Percentiles rank a stretch among this genome's conserved stretches.
Evolutionary conservation across 2,329 filamentous ascomycete species (phyloP).

Genomic region (Stachybotrys chartarum): DNA sequence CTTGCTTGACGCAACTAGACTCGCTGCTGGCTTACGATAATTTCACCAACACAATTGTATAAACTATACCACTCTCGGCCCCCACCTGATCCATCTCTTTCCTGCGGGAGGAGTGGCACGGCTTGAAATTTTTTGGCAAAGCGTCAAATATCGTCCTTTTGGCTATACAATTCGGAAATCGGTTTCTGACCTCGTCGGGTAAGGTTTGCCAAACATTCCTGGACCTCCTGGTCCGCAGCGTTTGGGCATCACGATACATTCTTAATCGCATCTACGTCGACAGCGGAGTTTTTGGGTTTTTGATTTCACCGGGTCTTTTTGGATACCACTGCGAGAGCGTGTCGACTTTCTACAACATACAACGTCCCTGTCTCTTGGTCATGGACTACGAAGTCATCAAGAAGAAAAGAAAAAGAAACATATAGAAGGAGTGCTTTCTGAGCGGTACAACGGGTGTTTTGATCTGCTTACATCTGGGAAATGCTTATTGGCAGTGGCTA

Average conservation of each 20-base stretch:
- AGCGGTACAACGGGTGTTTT: constrained; percentile 24
- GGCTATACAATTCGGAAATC: constrained; percentile 7
- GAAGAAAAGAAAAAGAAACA: constrained; percentile 36
- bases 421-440: constrained; percentile 35
- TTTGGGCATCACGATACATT: constrained; percentile 37
- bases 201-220: constrained; percentile 34
- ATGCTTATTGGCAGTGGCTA: constrained; percentile 22
- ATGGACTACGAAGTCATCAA: constrained; percentile 42
- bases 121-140: constrained; percentile 38
- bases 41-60: neutral
- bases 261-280: constrained; percentile 38
- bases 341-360: constrained; percentile 15
- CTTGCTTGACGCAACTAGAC: constrained; percentile 16
- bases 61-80: neutral
- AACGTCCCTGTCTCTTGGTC: constrained; percentile 21
- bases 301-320: constrained; percentile 18
- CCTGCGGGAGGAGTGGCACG: constrained; percentile 14
- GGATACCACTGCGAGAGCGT: constrained; percentile 10
- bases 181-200: constrained; percentile 23
- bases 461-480: constrained; percentile 29
- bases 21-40: constrained; percentile 20
- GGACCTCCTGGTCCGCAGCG: constrained; percentile 16
- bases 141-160: constrained; percentile 22
- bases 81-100: neutral
- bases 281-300: constrained; percentile 17